A percentile compares a stretch with the other conserved stretches of the same genome.
Evolutionary conservation across 306 rosid genomes (phyloP).

Genomic region (Quercus rubra): DNA sequence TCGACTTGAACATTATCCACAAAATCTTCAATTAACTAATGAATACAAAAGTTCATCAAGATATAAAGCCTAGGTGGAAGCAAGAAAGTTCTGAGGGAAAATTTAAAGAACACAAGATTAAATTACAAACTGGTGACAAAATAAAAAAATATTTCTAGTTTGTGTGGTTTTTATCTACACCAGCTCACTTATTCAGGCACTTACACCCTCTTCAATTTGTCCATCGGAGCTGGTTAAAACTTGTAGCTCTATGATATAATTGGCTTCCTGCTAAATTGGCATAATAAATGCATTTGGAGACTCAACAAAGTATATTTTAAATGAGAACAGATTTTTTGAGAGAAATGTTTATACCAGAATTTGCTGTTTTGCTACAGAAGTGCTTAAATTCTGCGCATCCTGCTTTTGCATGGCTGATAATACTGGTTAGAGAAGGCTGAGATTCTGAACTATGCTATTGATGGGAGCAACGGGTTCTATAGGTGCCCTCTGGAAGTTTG

Average conservation of each 20-base stretch:
- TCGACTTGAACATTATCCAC: not conserved
- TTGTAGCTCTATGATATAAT: not conserved
- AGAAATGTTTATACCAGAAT: conserved; percentile 62
- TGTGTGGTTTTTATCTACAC: not conserved
- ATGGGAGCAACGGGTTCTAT: conserved; percentile 76
- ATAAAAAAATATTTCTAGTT: not conserved
- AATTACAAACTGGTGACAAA: not conserved
- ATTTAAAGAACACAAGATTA: not conserved
- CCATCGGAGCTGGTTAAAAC: not conserved
- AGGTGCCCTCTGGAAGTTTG: conserved; percentile 80
- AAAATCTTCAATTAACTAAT: not conserved
- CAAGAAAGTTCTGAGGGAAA: not conserved
- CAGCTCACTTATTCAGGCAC: not conserved
- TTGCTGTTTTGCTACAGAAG: conserved; percentile 76
- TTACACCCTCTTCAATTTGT: not conserved
- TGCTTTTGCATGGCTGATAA: conserved; percentile 60
- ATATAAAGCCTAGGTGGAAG: not conserved
- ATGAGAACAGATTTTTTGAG: conserved; percentile 9
- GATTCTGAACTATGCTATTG: conserved; percentile 62
- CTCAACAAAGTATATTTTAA: conserved; percentile 1
- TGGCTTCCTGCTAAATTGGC: not conserved
- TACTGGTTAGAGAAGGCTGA: conserved; percentile 55
- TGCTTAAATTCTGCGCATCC: conserved; percentile 53
- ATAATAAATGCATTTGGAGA: not conserved
- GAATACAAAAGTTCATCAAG: not conserved